Percentiles rank a stretch among this genome's conserved stretches.
Conservation (phyloP, 345 rosid genomes). For the Brassica rapa region DNA sequence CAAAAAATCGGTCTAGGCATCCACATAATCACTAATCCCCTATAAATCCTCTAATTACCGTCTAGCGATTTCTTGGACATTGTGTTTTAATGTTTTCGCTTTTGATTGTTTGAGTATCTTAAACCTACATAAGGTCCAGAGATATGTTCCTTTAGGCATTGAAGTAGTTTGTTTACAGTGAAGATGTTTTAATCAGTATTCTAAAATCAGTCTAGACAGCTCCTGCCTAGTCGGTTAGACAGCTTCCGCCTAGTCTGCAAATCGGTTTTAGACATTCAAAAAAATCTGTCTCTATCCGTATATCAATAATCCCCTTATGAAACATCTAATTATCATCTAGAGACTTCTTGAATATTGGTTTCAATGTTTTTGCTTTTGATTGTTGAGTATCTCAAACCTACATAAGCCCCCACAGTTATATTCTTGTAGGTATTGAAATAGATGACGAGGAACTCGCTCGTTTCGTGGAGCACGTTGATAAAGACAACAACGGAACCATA, state of each 20-base stretch:
- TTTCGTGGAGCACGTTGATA: constrained; percentile 98
- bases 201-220: too few relatives aligned
- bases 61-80: background rate
- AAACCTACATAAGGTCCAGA: constrained; percentile 50
- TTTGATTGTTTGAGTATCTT: constrained; percentile 12
- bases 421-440: constrained; percentile 77
- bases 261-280: too few relatives aligned
- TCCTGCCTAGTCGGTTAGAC: too few relatives aligned
- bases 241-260: too few relatives aligned
- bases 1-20: background rate
- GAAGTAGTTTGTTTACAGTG: constrained; percentile 25
- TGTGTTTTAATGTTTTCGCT: background rate
- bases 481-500: constrained; percentile 94
- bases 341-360: background rate
- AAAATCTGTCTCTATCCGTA: background rate
- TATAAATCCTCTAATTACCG: background rate
- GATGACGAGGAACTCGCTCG: constrained; percentile 91
- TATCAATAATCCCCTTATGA: background rate
- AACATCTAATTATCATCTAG: background rate
- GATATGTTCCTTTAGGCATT: constrained; percentile 63
- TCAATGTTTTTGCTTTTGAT: background rate
- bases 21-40: too few relatives aligned
- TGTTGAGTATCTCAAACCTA: constrained; percentile 23
- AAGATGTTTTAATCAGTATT: too few relatives aligned
- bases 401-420: constrained; percentile 54